Evolutionary conservation across 176 grass and related monocot species (phyloP), one percentile per base, ranked within the genome.

Genomic region (Typha latifolia): DNA sequence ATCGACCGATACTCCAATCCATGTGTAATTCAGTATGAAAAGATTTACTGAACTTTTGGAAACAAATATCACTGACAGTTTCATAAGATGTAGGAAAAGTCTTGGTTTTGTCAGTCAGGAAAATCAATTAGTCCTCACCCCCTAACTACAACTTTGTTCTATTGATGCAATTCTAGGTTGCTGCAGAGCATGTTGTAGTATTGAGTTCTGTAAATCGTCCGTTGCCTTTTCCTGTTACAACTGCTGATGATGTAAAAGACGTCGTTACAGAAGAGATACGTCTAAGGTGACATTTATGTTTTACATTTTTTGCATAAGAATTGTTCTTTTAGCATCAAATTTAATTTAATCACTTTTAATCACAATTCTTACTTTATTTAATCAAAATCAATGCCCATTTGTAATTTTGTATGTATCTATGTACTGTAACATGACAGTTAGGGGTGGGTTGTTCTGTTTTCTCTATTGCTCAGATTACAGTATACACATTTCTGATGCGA

Each of bases 181-280:
- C 66, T 64, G 81, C 81, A 49, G 83, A 93, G 75, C 24, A 19
- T 81, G 74, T 97, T 65, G 63, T 75, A 62, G 89, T 97, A 69
- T 77, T 97, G 76, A 97, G 92, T 69, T 81, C 78, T 14, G 94
- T 93, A 87, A 85, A 74, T 69, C 75, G 81, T 71, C 84, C 89
- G 2, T 64, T 97, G 81, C 94, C 94, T 57, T 97, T 97, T 90
- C 85, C 86, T 26, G 74, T 97, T 66, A 97, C 86, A 23, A 92
- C 69, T 62, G 77, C 94, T 70, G 83, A 90, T 8, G 57, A 78
- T 69, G 79, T 82, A 68, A 97, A 93, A 82, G 94, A 97, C 11
- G 83, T 76, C 24, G 86, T 85, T 57, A 90, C 89, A 0, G 94
- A 97, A 84, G 94, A 97, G 81, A 91, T 97, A 74, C 87, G 94